phyloP scores from a whole-genome alignment of 257 asterid genomes.

The Petunia axillaris region DNA sequence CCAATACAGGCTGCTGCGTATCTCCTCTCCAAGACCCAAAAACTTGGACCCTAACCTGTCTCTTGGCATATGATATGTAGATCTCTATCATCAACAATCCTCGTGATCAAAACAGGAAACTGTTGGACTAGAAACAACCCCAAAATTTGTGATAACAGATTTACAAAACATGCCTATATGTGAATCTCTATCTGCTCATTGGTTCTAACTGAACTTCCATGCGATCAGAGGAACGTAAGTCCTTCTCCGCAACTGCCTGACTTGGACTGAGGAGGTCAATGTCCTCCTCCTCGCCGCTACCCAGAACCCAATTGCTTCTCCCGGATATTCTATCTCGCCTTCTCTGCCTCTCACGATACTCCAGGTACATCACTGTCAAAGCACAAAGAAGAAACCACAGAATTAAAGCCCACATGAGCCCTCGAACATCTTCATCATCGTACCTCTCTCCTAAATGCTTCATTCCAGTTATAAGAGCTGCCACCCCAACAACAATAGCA shows the following conservation, averaged over 20 bases:
- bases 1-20: constrained; percentile 21
- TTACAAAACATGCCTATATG: constrained; percentile 11
- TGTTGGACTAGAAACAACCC: constrained; percentile 20
- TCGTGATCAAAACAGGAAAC: constrained; percentile 13
- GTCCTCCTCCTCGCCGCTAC: constrained; percentile 70
- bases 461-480: constrained; percentile 88
- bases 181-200: constrained; percentile 55
- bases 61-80: not conserved
- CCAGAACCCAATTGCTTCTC: constrained; percentile 86
- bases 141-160: constrained; percentile 24
- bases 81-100: constrained; percentile 19
- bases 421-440: constrained; percentile 69
- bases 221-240: constrained; percentile 50
- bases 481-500: constrained; percentile 72
- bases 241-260: constrained; percentile 49
- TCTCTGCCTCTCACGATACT: constrained; percentile 60
- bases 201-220: constrained; percentile 98
- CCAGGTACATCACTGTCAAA: constrained; percentile 63
- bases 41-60: constrained; percentile 8
- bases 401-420: constrained; percentile 83
- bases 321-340: constrained; percentile 53
- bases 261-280: constrained; percentile 66
- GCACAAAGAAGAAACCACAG: constrained; percentile 78
- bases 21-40: constrained; percentile 21
- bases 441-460: constrained; percentile 88